Evolutionary conservation across 106 monocot genomes (phyloP).

Genomic region (Vanilla planifolia): DNA sequence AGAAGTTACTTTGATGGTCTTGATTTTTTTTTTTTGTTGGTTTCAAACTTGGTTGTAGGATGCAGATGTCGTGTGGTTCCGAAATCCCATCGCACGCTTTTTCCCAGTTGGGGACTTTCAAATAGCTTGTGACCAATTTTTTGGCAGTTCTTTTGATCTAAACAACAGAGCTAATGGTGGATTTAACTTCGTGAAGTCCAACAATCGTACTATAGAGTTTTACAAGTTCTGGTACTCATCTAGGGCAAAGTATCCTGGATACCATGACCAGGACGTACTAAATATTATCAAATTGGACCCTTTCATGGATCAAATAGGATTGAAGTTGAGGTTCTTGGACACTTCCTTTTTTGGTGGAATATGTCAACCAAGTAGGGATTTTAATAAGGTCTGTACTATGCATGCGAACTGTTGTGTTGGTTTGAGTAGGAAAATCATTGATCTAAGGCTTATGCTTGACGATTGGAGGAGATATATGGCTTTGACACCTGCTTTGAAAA

Average conservation of each 20-base stretch:
- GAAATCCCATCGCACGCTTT: slow-evolving; percentile 19
- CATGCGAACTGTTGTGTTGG: slow-evolving; percentile 29
- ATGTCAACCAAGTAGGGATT: slow-evolving; percentile 23
- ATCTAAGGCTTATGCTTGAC: slow-evolving; percentile 17
- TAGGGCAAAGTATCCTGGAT: slow-evolving; percentile 9
- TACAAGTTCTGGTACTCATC: slow-evolving; percentile 23
- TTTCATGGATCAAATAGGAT: slow-evolving; percentile 11
- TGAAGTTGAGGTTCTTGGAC: slow-evolving; percentile 17
- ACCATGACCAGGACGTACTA: slow-evolving; percentile 27
- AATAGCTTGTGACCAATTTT: slow-evolving; percentile 24
- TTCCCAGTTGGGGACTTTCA: slow-evolving; percentile 24
- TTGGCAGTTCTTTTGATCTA: slow-evolving; percentile 10
- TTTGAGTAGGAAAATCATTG: slow-evolving; percentile 16
- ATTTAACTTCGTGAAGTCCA: slow-evolving; percentile 29
- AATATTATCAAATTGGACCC: slow-evolving; percentile 23
- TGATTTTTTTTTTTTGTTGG: too few relatives aligned
- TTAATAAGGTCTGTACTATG: slow-evolving; percentile 25
- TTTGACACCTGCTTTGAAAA: slow-evolving; percentile 8
- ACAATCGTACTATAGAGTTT: slow-evolving; percentile 22
- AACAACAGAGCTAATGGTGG: slow-evolving; percentile 23
- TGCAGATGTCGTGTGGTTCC: slow-evolving; percentile 23
- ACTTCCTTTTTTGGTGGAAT: slow-evolving; percentile 23
- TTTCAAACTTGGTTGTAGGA: slow-evolving; percentile 10
- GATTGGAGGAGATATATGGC: slow-evolving; percentile 18
- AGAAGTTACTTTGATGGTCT: too few relatives aligned